Percentiles rank a stretch among this genome's conserved stretches.
Evolutionary conservation across 345 rosid genomes (phyloP).

Genomic region (Citrus australasica): DNA sequence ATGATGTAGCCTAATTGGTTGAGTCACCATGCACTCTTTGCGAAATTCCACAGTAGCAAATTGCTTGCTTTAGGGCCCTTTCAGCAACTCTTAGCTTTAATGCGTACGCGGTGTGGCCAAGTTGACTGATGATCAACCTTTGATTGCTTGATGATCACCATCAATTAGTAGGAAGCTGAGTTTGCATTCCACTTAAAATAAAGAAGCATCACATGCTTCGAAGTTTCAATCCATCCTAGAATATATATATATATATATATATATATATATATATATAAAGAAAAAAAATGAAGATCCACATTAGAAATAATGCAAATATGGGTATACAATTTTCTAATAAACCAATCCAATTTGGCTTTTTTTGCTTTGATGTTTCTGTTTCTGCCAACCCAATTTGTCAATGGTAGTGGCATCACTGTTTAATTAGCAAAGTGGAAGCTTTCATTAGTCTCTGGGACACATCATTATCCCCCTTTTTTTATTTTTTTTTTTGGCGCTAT

Average conservation of each 20-base stretch:
- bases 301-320: conserved; percentile 17
- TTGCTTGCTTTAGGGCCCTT: conserved; percentile 7
- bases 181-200: conserved; percentile 45
- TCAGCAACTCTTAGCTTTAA: conserved; percentile 18
- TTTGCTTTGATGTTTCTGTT: conserved; percentile 29
- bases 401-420: conserved; percentile 34
- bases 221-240: conserved; percentile 8
- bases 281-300: no score
- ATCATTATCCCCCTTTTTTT: not conserved
- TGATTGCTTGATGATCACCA: conserved; percentile 15
- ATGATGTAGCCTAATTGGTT: conserved; percentile 30
- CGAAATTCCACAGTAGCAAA: conserved; percentile 19
- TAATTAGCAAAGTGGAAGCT: conserved; percentile 5
- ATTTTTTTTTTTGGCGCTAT: no score
- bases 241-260: not conserved
- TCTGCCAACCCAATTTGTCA: conserved; percentile 35
- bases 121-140: conserved; percentile 26
- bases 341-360: conserved; percentile 22
- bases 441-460: conserved; percentile 20
- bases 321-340: conserved; percentile 2
- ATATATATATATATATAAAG: no score
- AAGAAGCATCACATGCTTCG: conserved; percentile 42
- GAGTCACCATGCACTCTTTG: conserved; percentile 36
- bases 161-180: conserved; percentile 44
- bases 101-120: conserved; percentile 35